These are phyloP conservation scores for Nissolia schottii DNA, from an alignment of 306 rosid genomes.

Conservation along the genomic window DNA sequence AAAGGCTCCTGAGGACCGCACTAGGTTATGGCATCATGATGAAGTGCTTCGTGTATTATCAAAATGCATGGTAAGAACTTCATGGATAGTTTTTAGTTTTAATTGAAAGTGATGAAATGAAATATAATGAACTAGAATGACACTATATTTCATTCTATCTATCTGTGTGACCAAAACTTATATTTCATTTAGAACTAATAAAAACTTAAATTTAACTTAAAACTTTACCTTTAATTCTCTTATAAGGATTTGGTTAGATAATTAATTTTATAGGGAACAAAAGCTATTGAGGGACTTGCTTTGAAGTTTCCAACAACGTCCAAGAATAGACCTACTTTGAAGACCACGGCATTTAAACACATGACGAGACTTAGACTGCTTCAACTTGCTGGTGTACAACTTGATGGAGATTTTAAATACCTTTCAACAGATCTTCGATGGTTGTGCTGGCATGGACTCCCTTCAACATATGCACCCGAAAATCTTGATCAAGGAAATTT, in stretches of 20 bases:
- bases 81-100: neutral
- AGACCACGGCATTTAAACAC: neutral
- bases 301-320: neutral
- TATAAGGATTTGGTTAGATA: too few relatives aligned
- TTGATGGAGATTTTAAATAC: neutral
- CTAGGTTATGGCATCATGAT: conserved; percentile 4
- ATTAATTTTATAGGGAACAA: neutral
- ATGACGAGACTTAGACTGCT: conserved; percentile 15
- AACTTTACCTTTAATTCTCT: too few relatives aligned
- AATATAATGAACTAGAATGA: neutral
- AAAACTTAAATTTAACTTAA: too few relatives aligned
- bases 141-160: too few relatives aligned
- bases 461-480: neutral
- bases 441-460: neutral
- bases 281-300: neutral
- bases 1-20: neutral
- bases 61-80: neutral
- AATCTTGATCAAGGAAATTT: neutral
- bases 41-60: neutral
- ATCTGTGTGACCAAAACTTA: too few relatives aligned
- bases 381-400: neutral
- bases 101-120: neutral
- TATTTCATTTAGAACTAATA: too few relatives aligned
- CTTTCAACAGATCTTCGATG: neutral
- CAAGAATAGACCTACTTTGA: neutral